Conservation (phyloP, 768 basidiomycete species). For the Hericium alpestre region DNA sequence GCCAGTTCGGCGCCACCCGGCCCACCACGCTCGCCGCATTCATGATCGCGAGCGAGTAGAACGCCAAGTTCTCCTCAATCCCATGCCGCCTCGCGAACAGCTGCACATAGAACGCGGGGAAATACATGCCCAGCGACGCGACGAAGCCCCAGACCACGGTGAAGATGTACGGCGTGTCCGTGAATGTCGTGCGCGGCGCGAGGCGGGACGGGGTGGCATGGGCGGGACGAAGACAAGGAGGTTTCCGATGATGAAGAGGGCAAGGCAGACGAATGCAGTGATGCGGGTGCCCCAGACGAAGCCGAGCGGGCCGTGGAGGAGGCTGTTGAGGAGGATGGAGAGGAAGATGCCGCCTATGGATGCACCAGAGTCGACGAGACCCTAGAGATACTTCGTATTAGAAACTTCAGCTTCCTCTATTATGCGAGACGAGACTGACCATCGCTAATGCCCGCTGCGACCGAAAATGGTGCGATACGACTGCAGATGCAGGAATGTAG, state of each 20-base stretch:
- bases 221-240: neutral
- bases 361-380: neutral
- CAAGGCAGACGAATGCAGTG: neutral
- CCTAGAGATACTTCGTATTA: neutral
- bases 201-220: neutral
- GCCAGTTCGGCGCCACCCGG: neutral
- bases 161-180: neutral
- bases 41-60: neutral
- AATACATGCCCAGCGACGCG: constrained; percentile 1
- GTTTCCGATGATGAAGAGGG: neutral
- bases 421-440: neutral
- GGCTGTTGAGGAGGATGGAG: neutral
- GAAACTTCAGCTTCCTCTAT: no score
- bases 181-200: neutral
- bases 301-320: neutral
- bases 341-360: neutral
- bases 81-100: neutral
- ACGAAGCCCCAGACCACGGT: neutral
- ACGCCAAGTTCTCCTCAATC: neutral
- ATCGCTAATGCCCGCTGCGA: neutral
- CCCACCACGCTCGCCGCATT: neutral
- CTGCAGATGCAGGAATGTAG: neutral
- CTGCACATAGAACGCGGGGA: neutral
- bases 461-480: neutral
- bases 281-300: constrained; percentile 1